A percentile compares a stretch with the other conserved stretches of the same genome.
phyloP scores from a whole-genome alignment of 306 rosid species.

The Rosa rugosa region DNA sequence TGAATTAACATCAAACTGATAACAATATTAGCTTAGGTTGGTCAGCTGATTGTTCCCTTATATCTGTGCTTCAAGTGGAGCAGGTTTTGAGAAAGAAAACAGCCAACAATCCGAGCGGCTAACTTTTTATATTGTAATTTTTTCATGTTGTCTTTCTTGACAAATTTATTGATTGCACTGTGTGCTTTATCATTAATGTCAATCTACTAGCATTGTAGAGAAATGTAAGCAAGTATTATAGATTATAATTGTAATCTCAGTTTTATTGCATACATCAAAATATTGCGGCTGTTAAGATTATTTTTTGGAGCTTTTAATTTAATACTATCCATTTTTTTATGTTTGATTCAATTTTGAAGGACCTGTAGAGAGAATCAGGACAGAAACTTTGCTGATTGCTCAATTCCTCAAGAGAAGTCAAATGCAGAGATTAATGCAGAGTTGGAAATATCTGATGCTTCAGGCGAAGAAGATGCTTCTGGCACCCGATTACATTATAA shows the following conservation, averaged over 20 bases:
- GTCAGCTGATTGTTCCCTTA: neutral
- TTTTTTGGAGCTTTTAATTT: constrained; percentile 7
- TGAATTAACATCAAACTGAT: neutral
- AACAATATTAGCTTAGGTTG: neutral
- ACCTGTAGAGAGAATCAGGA: constrained; percentile 78
- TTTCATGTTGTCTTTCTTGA: neutral
- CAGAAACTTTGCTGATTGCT: constrained; percentile 69
- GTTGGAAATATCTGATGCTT: constrained; percentile 89
- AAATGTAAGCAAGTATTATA: neutral
- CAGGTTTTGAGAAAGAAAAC: neutral
- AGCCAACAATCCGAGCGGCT: neutral
- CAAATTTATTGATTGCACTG: neutral
- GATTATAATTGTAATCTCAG: neutral
- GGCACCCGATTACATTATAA: constrained; percentile 52
- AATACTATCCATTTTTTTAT: constrained; percentile 19
- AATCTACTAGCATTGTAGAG: neutral
- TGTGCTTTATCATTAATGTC: neutral
- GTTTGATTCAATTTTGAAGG: constrained; percentile 55
- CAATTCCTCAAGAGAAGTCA: constrained; percentile 91
- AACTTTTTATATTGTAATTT: neutral
- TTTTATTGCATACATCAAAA: neutral
- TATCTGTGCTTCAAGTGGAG: neutral
- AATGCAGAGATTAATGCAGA: constrained; percentile 93
- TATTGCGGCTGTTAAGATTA: neutral
- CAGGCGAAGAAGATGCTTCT: constrained; percentile 87